These are phyloP conservation scores for Crithidia expoeki DNA, from an alignment of 208 protist genomes.

Conservation along the genomic window DNA sequence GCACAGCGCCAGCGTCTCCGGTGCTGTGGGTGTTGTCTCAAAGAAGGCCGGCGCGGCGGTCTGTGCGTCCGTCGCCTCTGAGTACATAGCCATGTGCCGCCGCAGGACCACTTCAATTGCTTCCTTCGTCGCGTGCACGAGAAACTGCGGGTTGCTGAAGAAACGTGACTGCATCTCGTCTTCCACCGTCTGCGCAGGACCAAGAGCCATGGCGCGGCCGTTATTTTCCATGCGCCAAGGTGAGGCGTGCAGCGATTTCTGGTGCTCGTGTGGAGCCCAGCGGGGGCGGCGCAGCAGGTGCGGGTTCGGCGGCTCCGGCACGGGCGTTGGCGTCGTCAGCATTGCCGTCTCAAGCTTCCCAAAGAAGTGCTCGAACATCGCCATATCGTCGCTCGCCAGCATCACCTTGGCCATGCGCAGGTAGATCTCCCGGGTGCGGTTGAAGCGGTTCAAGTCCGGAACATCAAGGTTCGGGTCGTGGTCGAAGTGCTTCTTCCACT, in stretches of 20 bases:
- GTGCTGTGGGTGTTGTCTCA: constrained; percentile 27
- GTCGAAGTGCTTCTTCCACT: constrained; percentile 95
- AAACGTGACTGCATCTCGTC: constrained; percentile 88
- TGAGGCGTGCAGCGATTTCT: constrained; percentile 72
- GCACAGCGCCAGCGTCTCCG: constrained; percentile 54
- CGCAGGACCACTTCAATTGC: constrained; percentile 49
- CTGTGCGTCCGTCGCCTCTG: constrained; percentile 37
- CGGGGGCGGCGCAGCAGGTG: constrained; percentile 72
- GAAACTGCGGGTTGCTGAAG: constrained; percentile 86
- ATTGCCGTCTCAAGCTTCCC: constrained; percentile 77
- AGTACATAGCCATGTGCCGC: constrained; percentile 36
- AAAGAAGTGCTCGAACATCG: constrained; percentile 78
- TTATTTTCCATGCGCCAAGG: constrained; percentile 83
- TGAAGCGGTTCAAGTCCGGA: constrained; percentile 91
- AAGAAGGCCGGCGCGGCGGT: constrained; percentile 27
- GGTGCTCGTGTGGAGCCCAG: constrained; percentile 83
- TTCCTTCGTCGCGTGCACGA: constrained; percentile 72
- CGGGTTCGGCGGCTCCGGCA: constrained; percentile 91
- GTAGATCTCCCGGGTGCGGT: constrained; percentile 90
- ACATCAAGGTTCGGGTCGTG: constrained; percentile 93
- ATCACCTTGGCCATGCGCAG: constrained; percentile 81
- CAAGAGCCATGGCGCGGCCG: constrained; percentile 72
- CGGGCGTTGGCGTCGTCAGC: constrained; percentile 85
- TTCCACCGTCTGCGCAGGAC: constrained; percentile 48
- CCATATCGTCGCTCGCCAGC: constrained; percentile 56